Percentiles rank a stretch among this genome's conserved stretches.
phyloP scores from a whole-genome alignment of 2,329 filamentous ascomycete species.

The Neophaeococcomyces aloes region DNA sequence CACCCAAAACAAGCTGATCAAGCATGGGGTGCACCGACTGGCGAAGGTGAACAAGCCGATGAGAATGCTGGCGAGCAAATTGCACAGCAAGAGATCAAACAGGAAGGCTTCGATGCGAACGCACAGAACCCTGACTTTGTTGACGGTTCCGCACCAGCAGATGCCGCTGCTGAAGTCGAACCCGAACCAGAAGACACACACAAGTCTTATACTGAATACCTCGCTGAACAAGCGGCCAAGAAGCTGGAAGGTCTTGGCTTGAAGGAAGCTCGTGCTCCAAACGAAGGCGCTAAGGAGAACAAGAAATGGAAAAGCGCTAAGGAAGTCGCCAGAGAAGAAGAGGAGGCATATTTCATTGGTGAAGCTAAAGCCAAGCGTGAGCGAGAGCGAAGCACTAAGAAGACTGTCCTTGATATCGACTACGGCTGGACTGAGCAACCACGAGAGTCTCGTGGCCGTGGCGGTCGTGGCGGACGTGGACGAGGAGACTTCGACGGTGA shows the following conservation, averaged over 20 bases:
- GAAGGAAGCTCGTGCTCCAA: slow-evolving; percentile 72
- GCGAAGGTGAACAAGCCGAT: slow-evolving; percentile 74
- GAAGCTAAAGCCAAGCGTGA: slow-evolving; percentile 69
- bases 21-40: slow-evolving; percentile 78
- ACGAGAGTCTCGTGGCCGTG: slow-evolving; percentile 41
- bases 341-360: slow-evolving; percentile 64
- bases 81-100: slow-evolving; percentile 73
- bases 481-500: slow-evolving; percentile 31
- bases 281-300: slow-evolving; percentile 77
- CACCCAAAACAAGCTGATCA: slow-evolving; percentile 52
- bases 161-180: slow-evolving; percentile 23
- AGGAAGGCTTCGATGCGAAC: slow-evolving; percentile 40
- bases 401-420: slow-evolving; percentile 81
- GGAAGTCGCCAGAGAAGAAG: slow-evolving; percentile 44
- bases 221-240: slow-evolving; percentile 65
- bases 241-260: slow-evolving; percentile 55
- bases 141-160: slow-evolving; percentile 17
- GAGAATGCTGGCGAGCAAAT: slow-evolving; percentile 87
- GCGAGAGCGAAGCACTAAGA: slow-evolving; percentile 75
- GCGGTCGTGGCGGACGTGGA: slow-evolving; percentile 41
- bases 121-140: slow-evolving; percentile 15
- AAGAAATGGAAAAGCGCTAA: slow-evolving; percentile 42
- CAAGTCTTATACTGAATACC: slow-evolving; percentile 83
- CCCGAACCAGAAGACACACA: slow-evolving; percentile 69
- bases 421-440: slow-evolving; percentile 66